phyloP scores from a whole-genome alignment of 129 eudicot species.

The Flaveria sonorensis region DNA sequence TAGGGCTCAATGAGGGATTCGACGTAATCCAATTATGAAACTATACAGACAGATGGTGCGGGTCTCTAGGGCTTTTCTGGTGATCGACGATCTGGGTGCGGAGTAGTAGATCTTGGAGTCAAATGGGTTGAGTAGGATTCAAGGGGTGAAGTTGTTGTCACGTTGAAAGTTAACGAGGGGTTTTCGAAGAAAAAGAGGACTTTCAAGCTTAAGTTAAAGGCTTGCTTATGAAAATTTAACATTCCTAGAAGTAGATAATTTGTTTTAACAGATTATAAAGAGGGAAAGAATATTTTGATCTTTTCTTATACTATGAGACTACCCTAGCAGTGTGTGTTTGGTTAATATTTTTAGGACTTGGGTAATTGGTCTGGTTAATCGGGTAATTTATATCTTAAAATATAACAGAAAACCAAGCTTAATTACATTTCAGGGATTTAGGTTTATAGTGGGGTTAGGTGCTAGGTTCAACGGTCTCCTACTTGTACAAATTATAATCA shows the following conservation, averaged over 20 bases:
- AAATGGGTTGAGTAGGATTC: constrained; percentile 30
- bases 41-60: not conserved
- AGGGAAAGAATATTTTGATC: too few species aligned
- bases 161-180: not conserved
- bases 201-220: not conserved
- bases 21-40: constrained; percentile 12
- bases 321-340: too few species aligned
- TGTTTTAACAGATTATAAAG: not conserved
- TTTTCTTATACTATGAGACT: too few species aligned
- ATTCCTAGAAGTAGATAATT: not conserved
- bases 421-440: too few species aligned
- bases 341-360: too few species aligned
- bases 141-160: constrained; percentile 21
- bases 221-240: not conserved
- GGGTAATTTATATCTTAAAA: too few species aligned
- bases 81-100: constrained; percentile 21
- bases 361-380: too few species aligned
- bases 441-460: too few species aligned
- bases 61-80: constrained; percentile 4
- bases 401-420: too few species aligned
- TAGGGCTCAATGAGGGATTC: constrained; percentile 21
- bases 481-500: too few species aligned
- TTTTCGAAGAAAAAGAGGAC: not conserved
- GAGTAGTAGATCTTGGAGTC: constrained; percentile 39
- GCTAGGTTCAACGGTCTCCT: too few species aligned